These are phyloP conservation scores for Ehretia macrophylla DNA, from an alignment of 257 asterid species.

Conservation along the genomic window DNA sequence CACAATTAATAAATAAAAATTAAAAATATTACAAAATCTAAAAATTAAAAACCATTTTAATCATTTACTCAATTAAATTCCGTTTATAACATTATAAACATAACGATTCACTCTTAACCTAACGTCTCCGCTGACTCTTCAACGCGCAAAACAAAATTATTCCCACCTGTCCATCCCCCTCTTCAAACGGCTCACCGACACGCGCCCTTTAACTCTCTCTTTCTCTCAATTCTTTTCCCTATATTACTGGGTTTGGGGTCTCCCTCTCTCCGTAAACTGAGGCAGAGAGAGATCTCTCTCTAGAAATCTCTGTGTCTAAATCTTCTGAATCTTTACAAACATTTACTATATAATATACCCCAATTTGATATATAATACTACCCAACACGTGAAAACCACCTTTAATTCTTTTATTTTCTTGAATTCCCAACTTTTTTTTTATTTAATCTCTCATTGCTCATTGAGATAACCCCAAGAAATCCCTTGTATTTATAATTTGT, in stretches of 20 bases:
- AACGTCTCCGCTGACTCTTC: too few relatives aligned
- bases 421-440: neutral
- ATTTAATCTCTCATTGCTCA: neutral
- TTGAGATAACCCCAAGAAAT: too few relatives aligned
- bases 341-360: neutral
- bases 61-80: too few relatives aligned
- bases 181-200: neutral
- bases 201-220: conserved; percentile 1
- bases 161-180: neutral
- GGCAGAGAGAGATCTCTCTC: neutral
- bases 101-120: too few relatives aligned
- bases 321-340: neutral
- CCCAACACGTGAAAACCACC: neutral
- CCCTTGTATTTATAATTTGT: too few relatives aligned
- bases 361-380: neutral
- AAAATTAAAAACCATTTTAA: too few relatives aligned
- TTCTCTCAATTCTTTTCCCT: neutral
- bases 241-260: neutral
- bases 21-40: too few relatives aligned
- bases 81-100: too few relatives aligned
- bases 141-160: neutral
- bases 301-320: neutral
- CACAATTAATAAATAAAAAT: too few relatives aligned
- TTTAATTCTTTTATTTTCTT: too few relatives aligned
- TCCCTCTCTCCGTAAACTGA: neutral